phyloP scores from a whole-genome alignment of 2,329 filamentous ascomycete genomes.

The Calonectria fujianensis region DNA sequence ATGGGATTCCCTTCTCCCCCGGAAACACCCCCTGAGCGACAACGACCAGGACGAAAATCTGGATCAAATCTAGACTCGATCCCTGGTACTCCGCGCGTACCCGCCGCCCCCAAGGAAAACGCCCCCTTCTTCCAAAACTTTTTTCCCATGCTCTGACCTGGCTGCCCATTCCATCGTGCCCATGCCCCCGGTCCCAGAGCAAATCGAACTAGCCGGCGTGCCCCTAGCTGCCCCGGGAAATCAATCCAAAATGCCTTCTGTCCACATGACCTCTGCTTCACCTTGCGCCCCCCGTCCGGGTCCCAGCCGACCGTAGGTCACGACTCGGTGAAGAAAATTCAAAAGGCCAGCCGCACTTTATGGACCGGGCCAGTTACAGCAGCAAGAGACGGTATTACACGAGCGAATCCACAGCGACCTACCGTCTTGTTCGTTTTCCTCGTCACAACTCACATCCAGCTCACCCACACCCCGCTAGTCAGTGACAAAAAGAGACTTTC shows the following conservation, averaged over 20 bases:
- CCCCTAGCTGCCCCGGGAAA: slow-evolving; percentile 30
- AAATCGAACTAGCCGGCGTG: slow-evolving; percentile 21
- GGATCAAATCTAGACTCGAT: slow-evolving; percentile 39
- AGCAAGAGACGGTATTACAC: slow-evolving; percentile 16
- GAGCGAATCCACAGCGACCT: slow-evolving; percentile 23
- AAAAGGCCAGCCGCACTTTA: slow-evolving; percentile 13
- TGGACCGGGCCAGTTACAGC: slow-evolving; percentile 5
- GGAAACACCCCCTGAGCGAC: slow-evolving; percentile 27
- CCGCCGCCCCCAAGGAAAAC: slow-evolving; percentile 1
- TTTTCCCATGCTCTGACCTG: slow-evolving; percentile 29
- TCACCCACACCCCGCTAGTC: slow-evolving; percentile 18
- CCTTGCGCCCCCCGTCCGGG: slow-evolving; percentile 27
- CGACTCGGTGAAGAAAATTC: slow-evolving; percentile 47
- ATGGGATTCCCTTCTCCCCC: slow-evolving; percentile 35
- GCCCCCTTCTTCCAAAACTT: slow-evolving; percentile 22
- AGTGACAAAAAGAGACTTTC: slow-evolving; percentile 23
- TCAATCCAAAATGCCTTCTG: slow-evolving; percentile 18
- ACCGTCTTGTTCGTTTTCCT: background rate
- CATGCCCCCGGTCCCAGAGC: slow-evolving; percentile 3
- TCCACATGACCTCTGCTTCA: slow-evolving; percentile 49
- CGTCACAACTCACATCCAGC: slow-evolving; percentile 17
- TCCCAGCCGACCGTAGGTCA: slow-evolving; percentile 49
- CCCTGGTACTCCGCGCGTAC: slow-evolving; percentile 22
- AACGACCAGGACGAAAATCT: slow-evolving; percentile 38
- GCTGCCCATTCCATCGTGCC: slow-evolving; percentile 25